Base-by-base conservation (phyloP, 768 basidiomycete genomes). In the Suillus lakei region DNA sequence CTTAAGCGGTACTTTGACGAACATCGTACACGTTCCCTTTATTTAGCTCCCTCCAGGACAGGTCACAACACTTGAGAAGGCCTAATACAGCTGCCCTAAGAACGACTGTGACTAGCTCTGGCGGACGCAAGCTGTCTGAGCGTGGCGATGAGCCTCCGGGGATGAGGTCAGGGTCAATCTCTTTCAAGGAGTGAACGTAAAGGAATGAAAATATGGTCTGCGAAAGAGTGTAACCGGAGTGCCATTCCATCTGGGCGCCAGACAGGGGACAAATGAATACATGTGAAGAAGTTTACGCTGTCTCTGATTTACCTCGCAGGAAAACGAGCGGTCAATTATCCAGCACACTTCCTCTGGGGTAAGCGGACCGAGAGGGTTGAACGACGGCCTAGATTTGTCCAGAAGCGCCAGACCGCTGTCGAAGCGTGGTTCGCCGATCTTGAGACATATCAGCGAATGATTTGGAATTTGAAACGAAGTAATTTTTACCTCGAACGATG, bases 391-490 rank as follows among this genome's bases (percentile, higher is more conserved):
- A 16, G 74, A 70, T 43, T 86, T 81, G 30, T 82, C 80, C 64
- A 78, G 77, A 4, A 75, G 66, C 18, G 82, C 80, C 66, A 92
- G 80, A 12, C 96, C 95, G 62, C 88, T 95, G 75, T 98, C 96
- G 75, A 96, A 87, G 13, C 93, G 88, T 28, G 93, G 91, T 76
- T 97, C 94, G 26, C 95, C 92, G 60, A 96, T 93, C 95, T 96
- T 76, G 46, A 66, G 61, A 18, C 38, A 59, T 21, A 21, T 59
- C 18, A 59, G 26, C 1, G 9, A 10, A 28, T 41, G 28, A 39
- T 4, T 30, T 4, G 5, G 26, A 28, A 18, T 28, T 63, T 0
- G 10, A 21, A 64, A 53, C 55, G 26, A 39, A 26, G 13, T 60
- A 58, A 28, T 61, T 70, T 82, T 65, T 73, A 92, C 93, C 86